Base-by-base conservation (phyloP, 2,329 filamentous ascomycete species). In the Alternaria consortialis region DNA sequence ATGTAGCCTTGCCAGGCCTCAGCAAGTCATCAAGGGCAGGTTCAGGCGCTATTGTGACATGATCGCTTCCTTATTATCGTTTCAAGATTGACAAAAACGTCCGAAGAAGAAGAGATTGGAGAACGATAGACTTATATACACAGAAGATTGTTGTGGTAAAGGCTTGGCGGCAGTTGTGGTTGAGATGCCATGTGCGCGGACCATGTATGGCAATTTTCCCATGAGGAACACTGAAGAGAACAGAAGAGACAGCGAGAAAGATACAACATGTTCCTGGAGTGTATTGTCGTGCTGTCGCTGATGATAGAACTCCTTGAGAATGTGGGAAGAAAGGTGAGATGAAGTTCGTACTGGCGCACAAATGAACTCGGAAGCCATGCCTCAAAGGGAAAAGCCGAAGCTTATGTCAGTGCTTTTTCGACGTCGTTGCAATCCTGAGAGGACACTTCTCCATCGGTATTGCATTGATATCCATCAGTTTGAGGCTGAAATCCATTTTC, bases 51-150 rank as follows among this genome's bases (percentile, higher is more conserved):
- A 4, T 29, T 29, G 27, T 29, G 27, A 29, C 27, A 29, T 29
- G 27, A 29, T 6, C 27, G 27, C 27, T 29, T 29, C 7, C 27
- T 29, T 8, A 3, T 29, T 29, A 4, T 48, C 27, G 44, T 70
- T 74, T 23, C 46, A 5, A 48, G 34, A 34, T 32, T 46, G 42
- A 39, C 42, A 15, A 46, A 25, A 46, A 46, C 29, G 25, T n/a
- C 25, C 42, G 25, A 29, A n/a, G 42, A 23, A 12, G 15, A 46
- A 29, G 42, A 46, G 4, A 2, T 20, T 20, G 20, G 20, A 20
- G 20, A 20, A 20, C 20, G 20, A 20, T 20, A 20, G 20, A 20
- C 20, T 20, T 20, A 20, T 20, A 20, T 20, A 20, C 20, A 2
- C 20, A 20, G 20, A 20, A 20, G 20, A 20, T 20, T 20, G 20